Percentiles rank a stretch among this genome's conserved stretches.
These are phyloP conservation scores for Annulohypoxylon stygium DNA, from an alignment of 495 filamentous ascomycete genomes.

Conservation along the genomic window DNA sequence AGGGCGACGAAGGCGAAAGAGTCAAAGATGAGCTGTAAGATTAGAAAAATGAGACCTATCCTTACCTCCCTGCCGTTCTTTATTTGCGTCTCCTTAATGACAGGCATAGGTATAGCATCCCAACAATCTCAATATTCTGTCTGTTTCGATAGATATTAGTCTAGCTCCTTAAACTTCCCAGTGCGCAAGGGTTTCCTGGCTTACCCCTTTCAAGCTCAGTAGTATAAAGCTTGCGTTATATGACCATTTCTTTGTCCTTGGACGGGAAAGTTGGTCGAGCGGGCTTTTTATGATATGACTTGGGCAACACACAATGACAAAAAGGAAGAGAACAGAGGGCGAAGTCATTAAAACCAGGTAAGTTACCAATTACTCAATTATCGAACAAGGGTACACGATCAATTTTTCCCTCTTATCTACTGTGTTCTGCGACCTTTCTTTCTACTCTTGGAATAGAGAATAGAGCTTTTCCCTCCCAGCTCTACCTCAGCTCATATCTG, in stretches of 20 bases:
- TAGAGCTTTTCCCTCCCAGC: not conserved
- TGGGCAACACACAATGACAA: constrained; percentile 27
- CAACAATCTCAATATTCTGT: constrained; percentile 25
- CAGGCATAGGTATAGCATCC: not conserved
- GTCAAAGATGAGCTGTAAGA: constrained; percentile 58
- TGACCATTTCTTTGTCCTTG: constrained; percentile 41
- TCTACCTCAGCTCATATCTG: not conserved
- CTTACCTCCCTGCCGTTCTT: constrained; percentile 20
- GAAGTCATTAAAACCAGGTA: constrained; percentile 23
- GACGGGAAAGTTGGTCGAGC: constrained; percentile 24
- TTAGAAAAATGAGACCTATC: constrained; percentile 31
- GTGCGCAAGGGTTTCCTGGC: constrained; percentile 3
- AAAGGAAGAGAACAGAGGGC: not conserved
- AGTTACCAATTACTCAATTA: constrained; percentile 8
- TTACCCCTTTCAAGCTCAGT: constrained; percentile 15
- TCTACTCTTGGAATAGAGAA: not conserved
- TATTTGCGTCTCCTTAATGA: constrained; percentile 20
- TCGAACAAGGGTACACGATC: constrained; percentile 11
- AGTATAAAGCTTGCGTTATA: constrained; percentile 24
- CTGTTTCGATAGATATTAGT: constrained; percentile 44
- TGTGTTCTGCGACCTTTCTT: constrained; percentile 1
- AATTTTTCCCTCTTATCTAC: not conserved
- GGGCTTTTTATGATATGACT: constrained; percentile 21
- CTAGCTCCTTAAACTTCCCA: constrained; percentile 14
- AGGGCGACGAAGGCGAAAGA: constrained; percentile 29